Evolutionary conservation across 345 rosid genomes (phyloP).

Genomic region (Eucalyptus marginata): DNA sequence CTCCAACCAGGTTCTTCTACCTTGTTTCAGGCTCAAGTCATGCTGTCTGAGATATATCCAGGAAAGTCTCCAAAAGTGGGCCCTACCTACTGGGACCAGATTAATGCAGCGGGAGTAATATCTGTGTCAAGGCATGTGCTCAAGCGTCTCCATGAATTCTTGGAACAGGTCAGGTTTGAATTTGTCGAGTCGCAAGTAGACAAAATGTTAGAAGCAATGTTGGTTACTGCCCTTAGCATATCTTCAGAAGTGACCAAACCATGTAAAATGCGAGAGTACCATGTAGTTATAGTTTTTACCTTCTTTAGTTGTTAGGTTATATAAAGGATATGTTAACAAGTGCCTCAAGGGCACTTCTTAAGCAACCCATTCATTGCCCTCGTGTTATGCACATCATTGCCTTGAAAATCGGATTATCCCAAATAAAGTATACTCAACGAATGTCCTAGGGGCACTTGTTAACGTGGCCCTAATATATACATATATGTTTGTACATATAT

Average conservation of each 20-base stretch:
- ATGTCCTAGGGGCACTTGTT: neutral
- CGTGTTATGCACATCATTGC: neutral
- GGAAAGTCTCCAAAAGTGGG: constrained; percentile 88
- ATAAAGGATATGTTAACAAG: neutral
- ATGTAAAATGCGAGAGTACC: neutral
- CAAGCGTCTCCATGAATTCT: constrained; percentile 62
- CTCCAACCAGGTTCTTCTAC: neutral
- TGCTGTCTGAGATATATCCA: constrained; percentile 94
- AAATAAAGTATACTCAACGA: neutral
- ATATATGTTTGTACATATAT: neutral
- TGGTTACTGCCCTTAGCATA: neutral
- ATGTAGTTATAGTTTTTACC: neutral
- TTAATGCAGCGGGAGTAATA: constrained; percentile 69
- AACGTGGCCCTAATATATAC: neutral
- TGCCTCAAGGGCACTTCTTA: neutral
- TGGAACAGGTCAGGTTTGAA: constrained; percentile 54
- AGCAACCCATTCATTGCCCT: neutral
- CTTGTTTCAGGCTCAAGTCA: constrained; percentile 65
- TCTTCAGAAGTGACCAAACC: neutral
- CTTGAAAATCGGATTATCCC: neutral
- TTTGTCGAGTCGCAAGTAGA: neutral
- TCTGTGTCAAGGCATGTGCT: constrained; percentile 68
- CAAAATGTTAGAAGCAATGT: neutral
- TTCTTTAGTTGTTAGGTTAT: neutral
- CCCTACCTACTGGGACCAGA: constrained; percentile 86